Evolutionary conservation across 176 grass and related monocot genomes (phyloP).

Genomic region (Zizania latifolia): DNA sequence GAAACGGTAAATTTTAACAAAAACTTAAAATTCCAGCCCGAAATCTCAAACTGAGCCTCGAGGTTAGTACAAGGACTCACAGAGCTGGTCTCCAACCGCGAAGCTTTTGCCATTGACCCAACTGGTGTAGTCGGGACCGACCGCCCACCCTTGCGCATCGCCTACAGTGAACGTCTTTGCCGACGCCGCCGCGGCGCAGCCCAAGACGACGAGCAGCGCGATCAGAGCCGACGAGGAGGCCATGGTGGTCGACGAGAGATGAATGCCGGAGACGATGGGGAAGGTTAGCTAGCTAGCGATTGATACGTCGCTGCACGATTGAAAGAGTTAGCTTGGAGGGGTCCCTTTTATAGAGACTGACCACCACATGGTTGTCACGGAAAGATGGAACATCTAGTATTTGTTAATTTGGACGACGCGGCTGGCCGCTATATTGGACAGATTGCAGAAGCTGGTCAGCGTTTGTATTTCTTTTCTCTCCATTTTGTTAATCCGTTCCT

Average conservation of each 20-base stretch:
- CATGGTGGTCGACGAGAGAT: too few species aligned
- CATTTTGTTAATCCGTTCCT: neutral
- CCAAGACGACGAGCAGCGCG: constrained; percentile 42
- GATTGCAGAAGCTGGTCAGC: neutral
- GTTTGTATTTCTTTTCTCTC: neutral
- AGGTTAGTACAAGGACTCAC: constrained; percentile 44
- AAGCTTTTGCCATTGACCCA: constrained; percentile 49
- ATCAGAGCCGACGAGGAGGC: constrained; percentile 37
- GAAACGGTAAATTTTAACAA: too few species aligned
- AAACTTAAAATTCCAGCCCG: neutral
- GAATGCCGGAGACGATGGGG: neutral
- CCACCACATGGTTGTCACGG: neutral
- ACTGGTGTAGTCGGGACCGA: neutral
- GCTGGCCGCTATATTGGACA: neutral
- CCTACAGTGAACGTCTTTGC: constrained; percentile 49
- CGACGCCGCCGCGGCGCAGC: constrained; percentile 33
- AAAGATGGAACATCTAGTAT: neutral
- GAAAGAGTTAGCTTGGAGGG: neutral
- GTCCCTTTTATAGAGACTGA: constrained; percentile 30
- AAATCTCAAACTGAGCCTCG: neutral
- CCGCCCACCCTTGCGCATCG: constrained; percentile 36
- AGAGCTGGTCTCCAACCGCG: constrained; percentile 36
- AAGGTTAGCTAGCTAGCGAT: neutral
- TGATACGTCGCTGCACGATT: constrained; percentile 9
- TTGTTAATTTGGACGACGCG: neutral